A percentile compares a stretch with the other conserved stretches of the same genome.
Conservation (phyloP, 192 early-diverging fungal species). For the Entophlyctis luteolus region DNA sequence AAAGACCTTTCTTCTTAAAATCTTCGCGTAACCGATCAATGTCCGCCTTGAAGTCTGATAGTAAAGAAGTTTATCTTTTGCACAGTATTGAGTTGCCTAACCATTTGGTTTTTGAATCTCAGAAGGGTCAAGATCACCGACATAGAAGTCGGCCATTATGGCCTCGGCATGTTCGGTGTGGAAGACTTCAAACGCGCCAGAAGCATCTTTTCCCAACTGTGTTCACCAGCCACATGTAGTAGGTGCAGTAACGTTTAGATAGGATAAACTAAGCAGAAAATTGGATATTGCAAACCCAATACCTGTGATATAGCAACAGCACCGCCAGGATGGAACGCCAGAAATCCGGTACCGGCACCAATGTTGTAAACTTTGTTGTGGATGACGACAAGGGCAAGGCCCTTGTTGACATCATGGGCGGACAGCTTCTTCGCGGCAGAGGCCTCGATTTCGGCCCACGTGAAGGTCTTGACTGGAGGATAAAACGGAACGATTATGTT, state of each 20-base stretch:
- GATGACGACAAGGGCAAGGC: constrained; percentile 55
- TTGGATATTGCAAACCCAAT: too few species aligned
- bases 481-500: too few species aligned
- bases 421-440: constrained; percentile 25
- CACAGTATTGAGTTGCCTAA: not conserved
- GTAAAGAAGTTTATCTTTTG: too few species aligned
- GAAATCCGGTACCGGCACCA: constrained; percentile 52
- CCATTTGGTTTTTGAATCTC: constrained; percentile 49
- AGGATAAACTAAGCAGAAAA: too few species aligned
- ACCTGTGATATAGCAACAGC: constrained; percentile 69
- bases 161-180: constrained; percentile 63
- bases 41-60: constrained; percentile 55
- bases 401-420: constrained; percentile 8
- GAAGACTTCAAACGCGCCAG: constrained; percentile 71
- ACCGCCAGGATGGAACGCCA: constrained; percentile 76
- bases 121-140: constrained; percentile 58
- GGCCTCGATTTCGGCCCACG: constrained; percentile 44
- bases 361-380: constrained; percentile 79
- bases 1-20: constrained; percentile 55
- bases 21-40: constrained; percentile 54
- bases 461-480: constrained; percentile 30
- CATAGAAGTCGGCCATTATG: constrained; percentile 70
- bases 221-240: too few species aligned
- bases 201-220: constrained; percentile 64
- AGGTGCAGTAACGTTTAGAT: too few species aligned